A percentile compares a stretch with the other conserved stretches of the same genome.
phyloP scores from a whole-genome alignment of 2,329 filamentous ascomycete species.

The Curvularia spicifera region DNA sequence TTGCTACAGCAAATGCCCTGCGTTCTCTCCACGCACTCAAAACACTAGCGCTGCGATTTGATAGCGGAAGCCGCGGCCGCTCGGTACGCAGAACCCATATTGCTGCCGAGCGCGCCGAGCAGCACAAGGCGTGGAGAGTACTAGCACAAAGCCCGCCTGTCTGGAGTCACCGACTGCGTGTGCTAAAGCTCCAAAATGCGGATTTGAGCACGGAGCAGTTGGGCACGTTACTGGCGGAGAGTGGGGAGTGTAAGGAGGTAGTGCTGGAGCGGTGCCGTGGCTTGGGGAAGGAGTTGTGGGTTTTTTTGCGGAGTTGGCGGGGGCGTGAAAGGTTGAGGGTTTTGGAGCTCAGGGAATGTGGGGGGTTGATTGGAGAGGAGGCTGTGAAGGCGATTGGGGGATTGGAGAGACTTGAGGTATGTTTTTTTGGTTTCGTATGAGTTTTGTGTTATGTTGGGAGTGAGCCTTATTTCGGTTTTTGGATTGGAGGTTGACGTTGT shows the following conservation, averaged over 20 bases:
- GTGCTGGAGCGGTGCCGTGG: slow-evolving; percentile 30
- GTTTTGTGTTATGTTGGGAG: background rate
- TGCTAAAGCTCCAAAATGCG: slow-evolving; percentile 32
- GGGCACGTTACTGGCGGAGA: slow-evolving; percentile 23
- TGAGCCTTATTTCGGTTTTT: background rate
- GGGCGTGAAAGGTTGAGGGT: slow-evolving; percentile 21
- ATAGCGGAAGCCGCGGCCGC: slow-evolving; percentile 25
- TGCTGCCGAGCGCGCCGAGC: slow-evolving; percentile 14
- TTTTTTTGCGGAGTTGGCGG: slow-evolving; percentile 30
- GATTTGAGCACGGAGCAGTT: slow-evolving; percentile 29
- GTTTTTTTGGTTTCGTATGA: background rate
- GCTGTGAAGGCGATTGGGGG: slow-evolving; percentile 7
- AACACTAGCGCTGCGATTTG: slow-evolving; percentile 34
- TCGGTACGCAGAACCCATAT: slow-evolving; percentile 18
- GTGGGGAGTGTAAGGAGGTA: slow-evolving; percentile 28
- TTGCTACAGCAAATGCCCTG: slow-evolving; percentile 33
- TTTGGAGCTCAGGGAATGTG: slow-evolving; percentile 33
- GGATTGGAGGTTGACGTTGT: background rate
- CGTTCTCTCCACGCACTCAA: slow-evolving; percentile 28
- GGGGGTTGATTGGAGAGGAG: slow-evolving; percentile 27
- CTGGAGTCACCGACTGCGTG: slow-evolving; percentile 27
- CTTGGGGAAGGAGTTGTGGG: slow-evolving; percentile 29
- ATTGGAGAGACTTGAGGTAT: slow-evolving; percentile 33
- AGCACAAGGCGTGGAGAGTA: slow-evolving; percentile 29
- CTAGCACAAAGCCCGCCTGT: slow-evolving; percentile 10